phyloP scores from a whole-genome alignment of 345 rosid species.

The Brassica incana region DNA sequence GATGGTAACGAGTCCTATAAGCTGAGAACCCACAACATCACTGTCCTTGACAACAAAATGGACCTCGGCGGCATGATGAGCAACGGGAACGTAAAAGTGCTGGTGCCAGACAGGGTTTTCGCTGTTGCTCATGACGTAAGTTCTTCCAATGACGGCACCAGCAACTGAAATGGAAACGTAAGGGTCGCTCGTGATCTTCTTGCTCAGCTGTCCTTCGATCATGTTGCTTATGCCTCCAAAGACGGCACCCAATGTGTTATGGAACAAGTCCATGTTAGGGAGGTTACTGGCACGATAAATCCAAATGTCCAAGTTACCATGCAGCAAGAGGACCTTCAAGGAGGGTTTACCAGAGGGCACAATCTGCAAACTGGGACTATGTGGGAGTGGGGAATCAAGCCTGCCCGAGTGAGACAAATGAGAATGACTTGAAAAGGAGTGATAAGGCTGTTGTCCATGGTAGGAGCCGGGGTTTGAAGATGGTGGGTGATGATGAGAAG shows the following conservation, averaged over 20 bases:
- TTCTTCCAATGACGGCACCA: conserved; percentile 81
- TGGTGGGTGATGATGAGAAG: conserved; percentile 39
- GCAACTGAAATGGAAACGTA: conserved; percentile 65
- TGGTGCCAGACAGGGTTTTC: conserved; percentile 88
- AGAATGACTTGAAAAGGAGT: conserved; percentile 51
- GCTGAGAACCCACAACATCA: conserved; percentile 85
- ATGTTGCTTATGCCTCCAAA: conserved; percentile 51
- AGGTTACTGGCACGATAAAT: conserved; percentile 73
- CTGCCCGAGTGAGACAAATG: conserved; percentile 46
- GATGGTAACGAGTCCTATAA: conserved; percentile 70
- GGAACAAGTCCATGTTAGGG: conserved; percentile 98
- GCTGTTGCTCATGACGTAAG: conserved; percentile 66
- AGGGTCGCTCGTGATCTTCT: conserved; percentile 80
- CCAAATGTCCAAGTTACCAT: conserved; percentile 89
- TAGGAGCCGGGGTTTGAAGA: conserved; percentile 43
- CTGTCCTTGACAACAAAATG: conserved; percentile 79
- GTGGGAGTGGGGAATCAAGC: conserved; percentile 51
- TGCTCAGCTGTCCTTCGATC: conserved; percentile 58
- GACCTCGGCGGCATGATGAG: conserved; percentile 75
- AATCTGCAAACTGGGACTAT: conserved; percentile 46
- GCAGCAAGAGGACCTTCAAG: conserved; percentile 70
- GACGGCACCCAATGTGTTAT: conserved; percentile 81
- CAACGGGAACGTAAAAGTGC: conserved; percentile 74
- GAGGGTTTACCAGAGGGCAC: conserved; percentile 71
- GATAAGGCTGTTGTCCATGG: conserved; percentile 47